Percentiles rank a stretch among this genome's conserved stretches.
phyloP scores from a whole-genome alignment of 108 stramenopile genomes.

The Cyclotella cryptica region DNA sequence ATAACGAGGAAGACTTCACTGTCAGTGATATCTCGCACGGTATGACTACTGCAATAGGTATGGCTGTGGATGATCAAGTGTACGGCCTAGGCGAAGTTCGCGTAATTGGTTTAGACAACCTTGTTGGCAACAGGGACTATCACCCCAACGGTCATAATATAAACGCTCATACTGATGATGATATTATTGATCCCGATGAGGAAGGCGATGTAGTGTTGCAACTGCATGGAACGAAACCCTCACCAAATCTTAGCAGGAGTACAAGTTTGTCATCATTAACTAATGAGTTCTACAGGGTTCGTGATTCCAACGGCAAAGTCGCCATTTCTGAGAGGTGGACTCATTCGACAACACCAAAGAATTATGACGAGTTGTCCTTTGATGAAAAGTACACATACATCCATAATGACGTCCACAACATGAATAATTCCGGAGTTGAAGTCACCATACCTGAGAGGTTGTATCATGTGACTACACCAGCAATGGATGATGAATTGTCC shows the following conservation, averaged over 20 bases:
- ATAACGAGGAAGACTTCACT: background rate
- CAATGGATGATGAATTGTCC: background rate
- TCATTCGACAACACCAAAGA: background rate
- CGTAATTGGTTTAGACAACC: background rate
- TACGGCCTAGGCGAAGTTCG: background rate
- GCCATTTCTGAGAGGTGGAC: background rate
- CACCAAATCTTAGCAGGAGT: background rate
- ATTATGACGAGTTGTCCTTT: background rate
- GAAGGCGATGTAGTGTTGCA: background rate
- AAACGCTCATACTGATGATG: background rate
- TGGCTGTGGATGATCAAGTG: constrained; percentile 8
- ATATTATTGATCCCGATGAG: background rate
- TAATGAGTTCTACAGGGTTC: background rate
- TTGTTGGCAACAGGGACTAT: background rate
- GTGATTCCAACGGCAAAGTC: background rate
- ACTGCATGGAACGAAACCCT: background rate
- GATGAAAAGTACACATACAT: background rate
- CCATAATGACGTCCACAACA: background rate
- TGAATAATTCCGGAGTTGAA: background rate
- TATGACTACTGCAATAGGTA: background rate
- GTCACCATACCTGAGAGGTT: background rate
- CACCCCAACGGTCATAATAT: background rate
- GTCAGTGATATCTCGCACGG: background rate
- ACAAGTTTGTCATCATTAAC: background rate
- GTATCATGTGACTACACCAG: background rate